Conservation (phyloP, 139 green algal genomes). For the Closterium sp. region DNA sequence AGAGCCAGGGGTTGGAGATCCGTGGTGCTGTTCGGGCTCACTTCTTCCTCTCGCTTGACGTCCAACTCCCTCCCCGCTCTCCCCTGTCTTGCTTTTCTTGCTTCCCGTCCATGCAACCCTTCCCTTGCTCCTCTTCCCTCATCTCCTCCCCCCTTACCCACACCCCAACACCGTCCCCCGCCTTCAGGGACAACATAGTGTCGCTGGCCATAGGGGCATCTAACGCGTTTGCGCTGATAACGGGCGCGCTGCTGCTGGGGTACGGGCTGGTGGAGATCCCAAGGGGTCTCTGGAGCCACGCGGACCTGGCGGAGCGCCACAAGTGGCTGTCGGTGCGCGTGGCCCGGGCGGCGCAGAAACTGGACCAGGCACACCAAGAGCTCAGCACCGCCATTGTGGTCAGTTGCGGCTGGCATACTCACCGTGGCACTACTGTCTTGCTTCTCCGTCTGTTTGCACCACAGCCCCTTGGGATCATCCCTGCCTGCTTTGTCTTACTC, state of each 20-base stretch:
- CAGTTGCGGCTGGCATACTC: background rate
- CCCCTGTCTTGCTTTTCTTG: background rate
- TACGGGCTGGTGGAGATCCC: constrained; percentile 89
- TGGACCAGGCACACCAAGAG: constrained; percentile 59
- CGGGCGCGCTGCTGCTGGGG: constrained; percentile 75
- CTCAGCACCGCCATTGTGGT: constrained; percentile 49
- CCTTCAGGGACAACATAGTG: constrained; percentile 53
- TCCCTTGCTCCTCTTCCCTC: background rate
- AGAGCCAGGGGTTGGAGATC: background rate
- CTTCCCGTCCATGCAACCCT: background rate
- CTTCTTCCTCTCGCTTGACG: background rate
- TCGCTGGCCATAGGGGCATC: constrained; percentile 73
- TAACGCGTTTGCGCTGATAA: constrained; percentile 87
- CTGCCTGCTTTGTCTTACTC: background rate
- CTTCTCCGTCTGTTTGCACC: background rate
- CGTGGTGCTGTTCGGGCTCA: no score
- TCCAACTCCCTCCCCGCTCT: background rate
- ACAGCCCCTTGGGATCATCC: background rate
- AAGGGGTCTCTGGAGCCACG: constrained; percentile 68
- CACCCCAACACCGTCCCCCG: background rate
- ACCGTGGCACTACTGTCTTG: no score
- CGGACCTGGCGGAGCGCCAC: constrained; percentile 58
- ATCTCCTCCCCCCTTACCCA: background rate
- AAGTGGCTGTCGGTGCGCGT: constrained; percentile 51
- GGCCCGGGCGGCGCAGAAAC: constrained; percentile 52